Percentiles rank a stretch among this genome's conserved stretches.
phyloP scores from a whole-genome alignment of 78 protist species.

The Polysphondylium violaceum region DNA sequence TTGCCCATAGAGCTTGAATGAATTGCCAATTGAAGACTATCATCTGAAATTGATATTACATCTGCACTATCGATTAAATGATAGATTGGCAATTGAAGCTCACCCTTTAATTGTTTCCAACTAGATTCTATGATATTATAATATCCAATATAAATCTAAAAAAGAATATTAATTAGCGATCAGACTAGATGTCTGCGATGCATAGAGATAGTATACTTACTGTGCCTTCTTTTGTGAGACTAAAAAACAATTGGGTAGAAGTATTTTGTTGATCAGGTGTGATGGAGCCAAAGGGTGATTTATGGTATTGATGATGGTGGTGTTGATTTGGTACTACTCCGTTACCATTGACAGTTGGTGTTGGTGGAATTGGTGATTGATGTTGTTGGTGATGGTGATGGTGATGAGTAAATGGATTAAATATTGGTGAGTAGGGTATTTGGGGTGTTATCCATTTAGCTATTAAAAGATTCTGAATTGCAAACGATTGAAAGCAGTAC shows the following conservation, averaged over 20 bases:
- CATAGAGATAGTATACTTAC: neutral
- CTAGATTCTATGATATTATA: conserved; percentile 25
- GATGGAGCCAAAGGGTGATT: conserved; percentile 22
- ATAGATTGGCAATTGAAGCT: conserved; percentile 36
- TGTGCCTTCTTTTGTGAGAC: conserved; percentile 65
- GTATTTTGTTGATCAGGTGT: conserved; percentile 2
- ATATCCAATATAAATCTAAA: conserved; percentile 32
- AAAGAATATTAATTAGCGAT: neutral
- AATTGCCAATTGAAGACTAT: conserved; percentile 16
- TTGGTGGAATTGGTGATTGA: neutral
- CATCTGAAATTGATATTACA: conserved; percentile 46
- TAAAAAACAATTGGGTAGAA: conserved; percentile 46
- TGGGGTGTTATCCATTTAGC: conserved; percentile 29
- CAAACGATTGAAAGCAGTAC: conserved; percentile 2
- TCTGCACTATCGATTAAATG: conserved; percentile 64
- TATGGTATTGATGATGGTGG: neutral
- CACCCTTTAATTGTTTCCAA: conserved; percentile 51
- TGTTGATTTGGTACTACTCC: neutral
- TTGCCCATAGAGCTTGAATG: conserved; percentile 40
- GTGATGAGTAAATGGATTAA: conserved; percentile 4
- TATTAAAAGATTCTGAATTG: conserved; percentile 30
- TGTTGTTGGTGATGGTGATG: neutral
- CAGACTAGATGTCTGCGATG: neutral
- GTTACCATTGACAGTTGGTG: neutral
- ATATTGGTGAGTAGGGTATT: conserved; percentile 28